phyloP scores from a whole-genome alignment of 192 early-diverging fungal genomes.

The Paraglomus brasilianum region DNA sequence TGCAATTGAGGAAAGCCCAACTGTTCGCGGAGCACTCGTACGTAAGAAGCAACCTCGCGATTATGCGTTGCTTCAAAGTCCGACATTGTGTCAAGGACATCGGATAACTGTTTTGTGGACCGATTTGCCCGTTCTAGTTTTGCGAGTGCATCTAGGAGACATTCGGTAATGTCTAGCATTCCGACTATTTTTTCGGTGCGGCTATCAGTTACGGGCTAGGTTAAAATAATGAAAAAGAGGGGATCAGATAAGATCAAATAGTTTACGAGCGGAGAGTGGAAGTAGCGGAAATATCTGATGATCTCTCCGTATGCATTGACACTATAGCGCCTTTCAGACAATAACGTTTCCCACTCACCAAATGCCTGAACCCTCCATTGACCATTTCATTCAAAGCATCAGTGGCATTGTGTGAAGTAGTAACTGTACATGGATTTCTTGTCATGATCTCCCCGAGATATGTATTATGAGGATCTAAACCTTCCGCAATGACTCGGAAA shows the following conservation, averaged over 20 bases:
- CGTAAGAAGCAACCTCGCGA: slow-evolving; percentile 58
- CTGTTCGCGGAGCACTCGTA: slow-evolving; percentile 66
- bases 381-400: slow-evolving; percentile 82
- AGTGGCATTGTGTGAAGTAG: slow-evolving; percentile 65
- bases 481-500: slow-evolving; percentile 83
- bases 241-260: neutral
- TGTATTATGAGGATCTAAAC: slow-evolving; percentile 57
- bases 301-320: neutral
- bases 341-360: slow-evolving; percentile 40
- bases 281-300: neutral
- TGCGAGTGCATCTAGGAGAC: slow-evolving; percentile 78
- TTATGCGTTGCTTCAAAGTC: slow-evolving; percentile 66
- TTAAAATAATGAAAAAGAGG: slow-evolving; percentile 12
- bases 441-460: slow-evolving; percentile 80
- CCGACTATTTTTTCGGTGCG: slow-evolving; percentile 74
- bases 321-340: neutral
- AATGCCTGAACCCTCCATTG: slow-evolving; percentile 72
- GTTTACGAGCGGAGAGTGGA: neutral
- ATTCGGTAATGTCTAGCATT: slow-evolving; percentile 79
- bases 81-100: slow-evolving; percentile 73
- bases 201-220: slow-evolving; percentile 65
- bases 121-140: slow-evolving; percentile 79
- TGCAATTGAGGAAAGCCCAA: slow-evolving; percentile 90
- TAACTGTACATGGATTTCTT: slow-evolving; percentile 74
- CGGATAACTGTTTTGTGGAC: slow-evolving; percentile 72